phyloP scores from a whole-genome alignment of 805 yeast genomes.

The Ogataea pignaliae region DNA sequence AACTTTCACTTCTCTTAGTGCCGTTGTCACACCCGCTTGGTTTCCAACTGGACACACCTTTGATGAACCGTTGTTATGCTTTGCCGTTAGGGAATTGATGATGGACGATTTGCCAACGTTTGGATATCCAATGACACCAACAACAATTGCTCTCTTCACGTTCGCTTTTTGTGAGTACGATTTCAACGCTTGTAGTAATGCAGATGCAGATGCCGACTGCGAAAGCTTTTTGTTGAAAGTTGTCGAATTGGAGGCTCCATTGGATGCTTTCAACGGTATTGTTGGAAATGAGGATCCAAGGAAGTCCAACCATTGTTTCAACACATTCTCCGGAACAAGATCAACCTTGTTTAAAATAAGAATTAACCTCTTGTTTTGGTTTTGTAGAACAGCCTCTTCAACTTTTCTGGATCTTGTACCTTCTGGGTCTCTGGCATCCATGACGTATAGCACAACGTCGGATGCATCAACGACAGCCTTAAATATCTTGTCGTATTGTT shows the following conservation, averaged over 20 bases:
- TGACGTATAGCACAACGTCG: conserved; percentile 87
- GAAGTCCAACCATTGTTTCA: conserved; percentile 79
- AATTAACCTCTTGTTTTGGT: conserved; percentile 78
- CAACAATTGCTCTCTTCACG: conserved; percentile 82
- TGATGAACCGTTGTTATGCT: conserved; percentile 67
- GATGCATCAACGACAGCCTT: conserved; percentile 89
- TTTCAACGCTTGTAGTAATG: conserved; percentile 76
- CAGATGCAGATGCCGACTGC: conserved; percentile 64
- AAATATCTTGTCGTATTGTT: conserved; percentile 91
- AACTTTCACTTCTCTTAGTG: conserved; percentile 85
- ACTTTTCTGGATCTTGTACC: conserved; percentile 88
- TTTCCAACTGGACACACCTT: conserved; percentile 95
- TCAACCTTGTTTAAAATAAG: conserved; percentile 89
- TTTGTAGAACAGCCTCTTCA: conserved; percentile 81
- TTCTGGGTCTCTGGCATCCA: conserved; percentile 97
- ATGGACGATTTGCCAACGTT: conserved; percentile 96
- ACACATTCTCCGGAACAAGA: conserved; percentile 78
- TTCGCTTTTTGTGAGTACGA: conserved; percentile 79
- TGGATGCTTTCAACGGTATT: conserved; percentile 78
- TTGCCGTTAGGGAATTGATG: conserved; percentile 79
- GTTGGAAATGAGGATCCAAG: conserved; percentile 85
- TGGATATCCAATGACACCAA: conserved; percentile 96
- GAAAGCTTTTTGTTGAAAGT: conserved; percentile 73
- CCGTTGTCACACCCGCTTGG: conserved; percentile 94
- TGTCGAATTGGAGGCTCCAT: conserved; percentile 64